A percentile compares a stretch with the other conserved stretches of the same genome.
Evolutionary conservation across 139 green algal species (phyloP).

Genomic region (Raphidocelis subcapitata): DNA sequence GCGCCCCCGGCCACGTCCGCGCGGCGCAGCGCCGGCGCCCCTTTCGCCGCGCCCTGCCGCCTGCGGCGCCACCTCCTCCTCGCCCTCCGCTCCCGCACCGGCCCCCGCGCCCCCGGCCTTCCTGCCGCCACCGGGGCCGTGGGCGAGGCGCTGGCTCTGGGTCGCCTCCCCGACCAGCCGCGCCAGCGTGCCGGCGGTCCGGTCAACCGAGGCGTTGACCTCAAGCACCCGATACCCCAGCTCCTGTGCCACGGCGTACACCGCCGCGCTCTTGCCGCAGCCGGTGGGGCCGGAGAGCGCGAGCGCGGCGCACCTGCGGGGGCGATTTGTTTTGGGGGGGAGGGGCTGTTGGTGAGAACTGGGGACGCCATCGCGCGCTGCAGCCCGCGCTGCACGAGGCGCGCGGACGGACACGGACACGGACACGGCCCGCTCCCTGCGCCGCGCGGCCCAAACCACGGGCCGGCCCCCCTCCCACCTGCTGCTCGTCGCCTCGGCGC

Average conservation of each 20-base stretch:
- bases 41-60: no score
- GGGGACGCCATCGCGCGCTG: neutral
- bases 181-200: slow-evolving; percentile 29
- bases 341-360: neutral
- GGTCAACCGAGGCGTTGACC: slow-evolving; percentile 46
- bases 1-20: neutral
- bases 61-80: neutral
- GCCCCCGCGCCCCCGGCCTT: neutral
- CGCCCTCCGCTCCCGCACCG: neutral
- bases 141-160: slow-evolving; percentile 14
- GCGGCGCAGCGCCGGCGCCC: no score
- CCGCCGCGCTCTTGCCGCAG: slow-evolving; percentile 47
- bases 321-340: neutral
- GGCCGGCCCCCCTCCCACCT: no score
- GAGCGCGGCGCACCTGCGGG: slow-evolving; percentile 27
- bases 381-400: neutral
- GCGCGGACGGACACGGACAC: neutral
- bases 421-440: neutral
- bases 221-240: slow-evolving; percentile 51
- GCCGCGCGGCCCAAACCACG: neutral
- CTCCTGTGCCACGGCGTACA: slow-evolving; percentile 40
- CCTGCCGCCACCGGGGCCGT: neutral
- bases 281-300: slow-evolving; percentile 41
- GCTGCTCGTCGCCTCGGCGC: neutral
- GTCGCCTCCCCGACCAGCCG: slow-evolving; percentile 47